Base-by-base conservation (phyloP, 352 stramenopile genomes). In the Hyaloperonospora brassicae region DNA sequence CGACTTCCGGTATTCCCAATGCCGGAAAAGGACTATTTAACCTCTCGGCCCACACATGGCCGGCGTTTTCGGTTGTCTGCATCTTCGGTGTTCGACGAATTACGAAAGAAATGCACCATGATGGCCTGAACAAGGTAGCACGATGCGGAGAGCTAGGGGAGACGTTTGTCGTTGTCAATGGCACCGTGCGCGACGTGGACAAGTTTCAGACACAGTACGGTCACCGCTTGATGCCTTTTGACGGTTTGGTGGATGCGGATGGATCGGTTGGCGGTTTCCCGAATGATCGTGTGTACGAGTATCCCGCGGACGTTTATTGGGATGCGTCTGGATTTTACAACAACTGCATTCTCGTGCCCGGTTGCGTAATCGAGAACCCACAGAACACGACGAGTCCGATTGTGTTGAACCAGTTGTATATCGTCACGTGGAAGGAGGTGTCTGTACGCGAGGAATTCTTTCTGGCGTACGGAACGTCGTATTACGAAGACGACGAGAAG, bases 141-240 rank as follows among this genome's bases (percentile, higher is more conserved):
- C 70, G 76, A 0, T 93, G 84, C 21, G 84, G 84, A 24, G 84
- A 93, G 46, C 67, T 93, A 8, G 84, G 84, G 17, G 84, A 93
- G 61, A 93, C 84, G 5, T 93, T 93, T 54, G 84, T 93, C 2
- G 81, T 93, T 24, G 84, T 93, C 23, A 93, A 93, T 45, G 84
- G 84, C 34, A 79, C 77, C 13, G 80, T 93, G 45, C 82, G 82
- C 25, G 81, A 93, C 47, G 84, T 93, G 12, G 84, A 93, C 59
- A 91, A 88, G 63, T 93, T 93, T 48, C 79, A 90, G 61, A 91
- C 76, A 42, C 84, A 93, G 64, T 93, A 93, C 54, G 84, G 80
- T 25, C 84, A 93, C 45, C 84, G 84, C 0, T 72, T 93, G 35
- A 68, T 79, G 47, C 68, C 82, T 31, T 93, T 90, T 50, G 84